phyloP scores from a whole-genome alignment of 2,329 filamentous ascomycete genomes.

The Stachybotrys chartarum region DNA sequence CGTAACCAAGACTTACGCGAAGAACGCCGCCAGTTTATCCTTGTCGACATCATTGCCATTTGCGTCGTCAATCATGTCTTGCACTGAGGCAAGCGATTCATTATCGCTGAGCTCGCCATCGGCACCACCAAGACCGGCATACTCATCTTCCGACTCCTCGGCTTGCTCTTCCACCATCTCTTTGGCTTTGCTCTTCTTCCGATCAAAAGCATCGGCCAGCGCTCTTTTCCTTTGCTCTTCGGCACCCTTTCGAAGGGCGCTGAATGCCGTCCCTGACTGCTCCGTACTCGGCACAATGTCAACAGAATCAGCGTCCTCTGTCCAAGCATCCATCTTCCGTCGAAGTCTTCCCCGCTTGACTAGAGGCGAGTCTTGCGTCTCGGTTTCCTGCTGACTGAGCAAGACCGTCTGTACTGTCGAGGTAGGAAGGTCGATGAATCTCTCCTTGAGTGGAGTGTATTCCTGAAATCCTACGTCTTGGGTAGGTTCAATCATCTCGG shows the following conservation, averaged over 20 bases:
- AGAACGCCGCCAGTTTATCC: conserved; percentile 74
- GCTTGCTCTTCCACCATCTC: conserved; percentile 89
- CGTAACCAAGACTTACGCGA: conserved; percentile 60
- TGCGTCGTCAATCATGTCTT: conserved; percentile 87
- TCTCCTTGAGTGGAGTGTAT: conserved; percentile 62
- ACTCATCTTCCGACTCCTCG: conserved; percentile 97
- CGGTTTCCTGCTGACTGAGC: conserved; percentile 26
- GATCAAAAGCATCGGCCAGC: conserved; percentile 58
- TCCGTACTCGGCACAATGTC: conserved; percentile 3
- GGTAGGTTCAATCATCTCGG: conserved; percentile 66
- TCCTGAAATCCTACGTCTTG: conserved; percentile 74
- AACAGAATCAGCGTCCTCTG: neutral
- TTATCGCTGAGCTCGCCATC: conserved; percentile 83
- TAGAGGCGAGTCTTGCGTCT: conserved; percentile 56
- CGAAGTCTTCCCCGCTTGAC: conserved; percentile 51
- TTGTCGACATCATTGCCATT: conserved; percentile 72
- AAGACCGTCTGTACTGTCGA: conserved; percentile 69
- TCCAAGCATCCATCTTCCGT: conserved; percentile 27
- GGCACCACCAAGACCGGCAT: conserved; percentile 83
- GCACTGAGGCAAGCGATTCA: conserved; percentile 61
- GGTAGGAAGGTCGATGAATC: conserved; percentile 56
- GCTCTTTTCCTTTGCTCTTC: conserved; percentile 47
- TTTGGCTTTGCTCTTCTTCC: conserved; percentile 79
- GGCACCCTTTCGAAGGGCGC: conserved; percentile 61
- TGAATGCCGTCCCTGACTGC: conserved; percentile 48